Evolutionary conservation across 1,139 yeast genomes (phyloP).

Genomic region (Pneumocystis oryctolagi): DNA sequence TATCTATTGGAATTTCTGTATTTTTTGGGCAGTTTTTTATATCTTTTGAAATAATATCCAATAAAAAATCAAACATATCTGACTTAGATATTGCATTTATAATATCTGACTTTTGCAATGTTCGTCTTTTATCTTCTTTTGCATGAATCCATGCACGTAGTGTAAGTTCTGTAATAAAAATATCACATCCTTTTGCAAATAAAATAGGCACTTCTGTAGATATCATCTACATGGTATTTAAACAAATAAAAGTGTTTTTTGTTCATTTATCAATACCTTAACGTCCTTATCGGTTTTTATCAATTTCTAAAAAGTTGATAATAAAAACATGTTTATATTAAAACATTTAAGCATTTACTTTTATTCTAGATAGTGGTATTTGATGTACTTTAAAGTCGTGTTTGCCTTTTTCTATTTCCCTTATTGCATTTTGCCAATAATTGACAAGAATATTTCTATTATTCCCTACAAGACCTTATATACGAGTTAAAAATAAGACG

Average conservation of each 20-base stretch:
- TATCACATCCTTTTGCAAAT: conserved; percentile 95
- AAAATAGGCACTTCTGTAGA: conserved; percentile 95
- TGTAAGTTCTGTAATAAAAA: conserved; percentile 86
- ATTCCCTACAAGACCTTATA: conserved; percentile 63
- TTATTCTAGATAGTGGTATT: conserved; percentile 83
- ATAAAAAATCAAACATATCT: conserved; percentile 92
- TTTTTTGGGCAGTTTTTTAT: conserved; percentile 4
- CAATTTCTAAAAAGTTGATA: conserved; percentile 36
- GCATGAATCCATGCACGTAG: conserved; percentile 99
- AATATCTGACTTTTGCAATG: conserved; percentile 83
- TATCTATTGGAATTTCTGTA: background rate
- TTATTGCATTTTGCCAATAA: conserved; percentile 93
- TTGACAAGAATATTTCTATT: conserved; percentile 82
- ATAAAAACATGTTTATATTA: background rate
- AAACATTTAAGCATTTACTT: conserved; percentile 20
- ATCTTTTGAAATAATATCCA: conserved; percentile 79
- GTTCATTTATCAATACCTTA: background rate
- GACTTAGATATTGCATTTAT: conserved; percentile 89
- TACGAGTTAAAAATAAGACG: background rate
- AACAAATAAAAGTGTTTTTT: conserved; percentile 20
- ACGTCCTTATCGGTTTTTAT: conserved; percentile 96
- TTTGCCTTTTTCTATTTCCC: conserved; percentile 73
- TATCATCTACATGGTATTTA: conserved; percentile 47
- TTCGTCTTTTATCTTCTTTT: conserved; percentile 85
- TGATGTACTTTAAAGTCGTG: conserved; percentile 91